Evolutionary conservation across 768 basidiomycete species (phyloP).

Genomic region (Brasilioporus rufonigricans): DNA sequence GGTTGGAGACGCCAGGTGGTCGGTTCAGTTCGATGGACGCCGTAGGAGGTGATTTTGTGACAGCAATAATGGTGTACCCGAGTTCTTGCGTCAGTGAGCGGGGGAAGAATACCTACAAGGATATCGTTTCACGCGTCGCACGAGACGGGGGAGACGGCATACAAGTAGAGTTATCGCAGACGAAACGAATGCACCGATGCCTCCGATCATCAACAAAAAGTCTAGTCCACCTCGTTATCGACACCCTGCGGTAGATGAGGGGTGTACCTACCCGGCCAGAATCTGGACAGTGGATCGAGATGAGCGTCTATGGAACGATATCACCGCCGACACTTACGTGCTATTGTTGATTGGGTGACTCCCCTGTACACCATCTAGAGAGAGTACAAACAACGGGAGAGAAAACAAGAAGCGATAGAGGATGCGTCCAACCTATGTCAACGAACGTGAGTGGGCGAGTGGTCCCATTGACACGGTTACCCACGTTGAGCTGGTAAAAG

Average conservation of each 20-base stretch:
- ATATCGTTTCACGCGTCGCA: not conserved
- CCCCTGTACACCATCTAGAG: slow-evolving; percentile 57
- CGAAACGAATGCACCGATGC: slow-evolving; percentile 74
- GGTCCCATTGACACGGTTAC: slow-evolving; percentile 25
- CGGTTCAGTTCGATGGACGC: slow-evolving; percentile 22
- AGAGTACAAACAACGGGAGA: slow-evolving; percentile 64
- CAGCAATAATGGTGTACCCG: slow-evolving; percentile 48
- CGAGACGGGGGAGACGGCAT: slow-evolving; percentile 23
- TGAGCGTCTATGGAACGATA: slow-evolving; percentile 1
- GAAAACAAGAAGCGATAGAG: slow-evolving; percentile 76
- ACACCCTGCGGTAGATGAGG: not conserved
- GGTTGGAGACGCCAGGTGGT: slow-evolving; percentile 1
- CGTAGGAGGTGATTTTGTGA: slow-evolving; percentile 30
- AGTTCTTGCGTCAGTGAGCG: slow-evolving; percentile 65
- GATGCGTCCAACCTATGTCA: slow-evolving; percentile 59
- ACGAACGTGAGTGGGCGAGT: not conserved
- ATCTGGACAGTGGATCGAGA: slow-evolving; percentile 35
- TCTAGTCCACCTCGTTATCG: slow-evolving; percentile 37
- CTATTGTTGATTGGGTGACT: slow-evolving; percentile 49
- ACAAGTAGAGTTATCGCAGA: slow-evolving; percentile 80
- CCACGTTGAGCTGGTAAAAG: slow-evolving; percentile 77
- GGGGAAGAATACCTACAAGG: slow-evolving; percentile 71
- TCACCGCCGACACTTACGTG: slow-evolving; percentile 44
- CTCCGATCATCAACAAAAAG: slow-evolving; percentile 67
- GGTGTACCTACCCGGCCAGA: slow-evolving; percentile 53